Percentiles rank a stretch among this genome's conserved stretches.
These are phyloP conservation scores for Cutaneotrichosporon sp. DNA, from an alignment of 1,284 basidiomycete genomes.

Conservation along the genomic window DNA sequence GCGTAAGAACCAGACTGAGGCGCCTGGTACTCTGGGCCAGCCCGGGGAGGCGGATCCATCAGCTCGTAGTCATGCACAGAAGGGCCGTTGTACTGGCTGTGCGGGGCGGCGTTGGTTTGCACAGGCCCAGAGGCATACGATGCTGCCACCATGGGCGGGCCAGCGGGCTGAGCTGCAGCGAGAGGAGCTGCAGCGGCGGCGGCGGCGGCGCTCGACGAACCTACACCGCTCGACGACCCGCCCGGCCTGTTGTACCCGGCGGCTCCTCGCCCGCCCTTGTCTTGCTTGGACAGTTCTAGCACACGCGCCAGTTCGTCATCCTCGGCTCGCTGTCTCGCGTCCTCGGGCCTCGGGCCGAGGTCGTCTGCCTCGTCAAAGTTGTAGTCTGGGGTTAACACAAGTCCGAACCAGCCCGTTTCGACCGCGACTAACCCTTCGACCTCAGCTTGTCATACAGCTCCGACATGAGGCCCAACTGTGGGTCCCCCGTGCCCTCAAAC, in stretches of 20 bases:
- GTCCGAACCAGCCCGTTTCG: not conserved
- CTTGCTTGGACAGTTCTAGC: conserved; percentile 81
- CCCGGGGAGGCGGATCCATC: not conserved
- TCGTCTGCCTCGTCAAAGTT: conserved; percentile 66
- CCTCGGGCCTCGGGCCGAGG: conserved; percentile 58
- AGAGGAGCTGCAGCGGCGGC: not conserved
- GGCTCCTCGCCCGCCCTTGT: conserved; percentile 65
- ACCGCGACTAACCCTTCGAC: conserved; percentile 65
- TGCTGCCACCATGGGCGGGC: conserved; percentile 11
- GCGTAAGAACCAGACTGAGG: not conserved
- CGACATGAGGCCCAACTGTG: conserved; percentile 83
- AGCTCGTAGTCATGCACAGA: not conserved
- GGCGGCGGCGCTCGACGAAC: conserved; percentile 14
- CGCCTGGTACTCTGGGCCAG: not conserved
- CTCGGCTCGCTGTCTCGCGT: conserved; percentile 69
- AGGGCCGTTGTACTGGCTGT: conserved; percentile 17
- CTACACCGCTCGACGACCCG: conserved; percentile 8
- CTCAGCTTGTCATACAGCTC: conserved; percentile 82
- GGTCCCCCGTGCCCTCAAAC: conserved; percentile 66
- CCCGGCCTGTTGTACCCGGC: not conserved
- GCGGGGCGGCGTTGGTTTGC: conserved; percentile 26
- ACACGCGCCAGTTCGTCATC: conserved; percentile 91
- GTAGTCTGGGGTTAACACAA: conserved; percentile 32
- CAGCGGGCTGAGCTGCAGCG: not conserved
- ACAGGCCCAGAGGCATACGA: conserved; percentile 14